These are phyloP conservation scores for Boletus sensibilis DNA, from an alignment of 768 basidiomycete species.

Conservation along the genomic window DNA sequence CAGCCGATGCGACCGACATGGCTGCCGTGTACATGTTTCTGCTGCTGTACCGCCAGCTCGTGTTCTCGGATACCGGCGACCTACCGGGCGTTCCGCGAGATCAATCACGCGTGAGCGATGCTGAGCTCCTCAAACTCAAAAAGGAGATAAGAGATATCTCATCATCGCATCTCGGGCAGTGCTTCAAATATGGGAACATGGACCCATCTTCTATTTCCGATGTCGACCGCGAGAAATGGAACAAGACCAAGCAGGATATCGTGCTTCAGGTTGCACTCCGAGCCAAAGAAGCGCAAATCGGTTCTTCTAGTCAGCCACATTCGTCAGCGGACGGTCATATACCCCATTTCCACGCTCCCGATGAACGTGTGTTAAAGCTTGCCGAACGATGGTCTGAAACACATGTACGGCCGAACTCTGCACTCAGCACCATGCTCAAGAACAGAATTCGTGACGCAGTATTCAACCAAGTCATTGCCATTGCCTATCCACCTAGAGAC, in stretches of 20 bases:
- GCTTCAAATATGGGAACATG: slow-evolving; percentile 42
- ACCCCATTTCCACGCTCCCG: slow-evolving; percentile 36
- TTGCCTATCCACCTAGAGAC: slow-evolving; percentile 49
- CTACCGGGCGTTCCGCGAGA: slow-evolving; percentile 28
- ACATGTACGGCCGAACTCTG: slow-evolving; percentile 60
- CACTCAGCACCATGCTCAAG: slow-evolving; percentile 59
- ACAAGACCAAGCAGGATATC: slow-evolving; percentile 57
- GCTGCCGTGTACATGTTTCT: slow-evolving; percentile 78
- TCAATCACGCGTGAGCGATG: slow-evolving; percentile 45
- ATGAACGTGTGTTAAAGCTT: slow-evolving; percentile 52
- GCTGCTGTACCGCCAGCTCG: slow-evolving; percentile 75
- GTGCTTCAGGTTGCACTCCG: slow-evolving; percentile 75
- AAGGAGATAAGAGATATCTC: slow-evolving; percentile 70
- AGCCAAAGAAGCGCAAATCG: slow-evolving; percentile 47
- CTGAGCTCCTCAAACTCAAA: slow-evolving; percentile 60
- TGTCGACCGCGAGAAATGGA: slow-evolving; percentile 52
- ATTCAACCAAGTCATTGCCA: slow-evolving; percentile 55
- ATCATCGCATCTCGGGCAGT: slow-evolving; percentile 58
- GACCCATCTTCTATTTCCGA: slow-evolving; percentile 27
- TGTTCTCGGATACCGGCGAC: slow-evolving; percentile 46
- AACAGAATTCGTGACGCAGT: slow-evolving; percentile 63
- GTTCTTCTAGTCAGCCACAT: slow-evolving; percentile 25
- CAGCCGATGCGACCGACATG: slow-evolving; percentile 71
- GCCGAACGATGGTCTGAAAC: slow-evolving; percentile 71
- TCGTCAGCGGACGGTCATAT: slow-evolving; percentile 29